Evolutionary conservation across 1,284 basidiomycete genomes (phyloP).

Genomic region (Puccinia sorghi): DNA sequence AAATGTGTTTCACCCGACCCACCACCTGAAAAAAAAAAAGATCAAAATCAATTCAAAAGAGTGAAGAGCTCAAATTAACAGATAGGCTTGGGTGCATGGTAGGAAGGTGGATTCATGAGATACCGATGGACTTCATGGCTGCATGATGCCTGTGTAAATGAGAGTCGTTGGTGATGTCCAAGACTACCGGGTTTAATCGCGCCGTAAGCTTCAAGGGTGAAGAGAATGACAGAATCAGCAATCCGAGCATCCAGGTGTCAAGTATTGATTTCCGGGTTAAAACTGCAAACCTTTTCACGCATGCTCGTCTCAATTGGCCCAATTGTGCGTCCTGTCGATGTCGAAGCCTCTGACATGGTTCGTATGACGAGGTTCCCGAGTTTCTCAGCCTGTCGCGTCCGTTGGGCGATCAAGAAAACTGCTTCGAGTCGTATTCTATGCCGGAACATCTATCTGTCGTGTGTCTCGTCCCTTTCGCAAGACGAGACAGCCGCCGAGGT

Average conservation of each 20-base stretch:
- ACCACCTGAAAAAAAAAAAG: conserved; percentile 28
- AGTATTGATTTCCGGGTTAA: not conserved
- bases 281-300: conserved; percentile 12
- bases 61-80: not conserved
- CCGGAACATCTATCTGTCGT: not conserved
- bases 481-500: no score
- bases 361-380: not conserved
- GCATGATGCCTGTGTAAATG: conserved; percentile 46
- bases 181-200: not conserved
- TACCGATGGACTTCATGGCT: conserved; percentile 48
- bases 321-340: not conserved
- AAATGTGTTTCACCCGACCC: conserved; percentile 49
- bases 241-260: not conserved
- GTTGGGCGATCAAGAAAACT: not conserved
- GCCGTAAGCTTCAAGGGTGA: conserved; percentile 22
- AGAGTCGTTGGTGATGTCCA: conserved; percentile 43
- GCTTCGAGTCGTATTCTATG: not conserved
- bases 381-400: not conserved
- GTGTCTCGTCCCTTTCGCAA: no score
- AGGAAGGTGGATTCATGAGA: not conserved
- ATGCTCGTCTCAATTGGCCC: conserved; percentile 26
- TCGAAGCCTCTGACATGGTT: not conserved
- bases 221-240: not conserved
- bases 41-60: not conserved
- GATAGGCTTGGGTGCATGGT: not conserved